phyloP scores from a whole-genome alignment of 768 basidiomycete species.

The Thelephora ganbajun region DNA sequence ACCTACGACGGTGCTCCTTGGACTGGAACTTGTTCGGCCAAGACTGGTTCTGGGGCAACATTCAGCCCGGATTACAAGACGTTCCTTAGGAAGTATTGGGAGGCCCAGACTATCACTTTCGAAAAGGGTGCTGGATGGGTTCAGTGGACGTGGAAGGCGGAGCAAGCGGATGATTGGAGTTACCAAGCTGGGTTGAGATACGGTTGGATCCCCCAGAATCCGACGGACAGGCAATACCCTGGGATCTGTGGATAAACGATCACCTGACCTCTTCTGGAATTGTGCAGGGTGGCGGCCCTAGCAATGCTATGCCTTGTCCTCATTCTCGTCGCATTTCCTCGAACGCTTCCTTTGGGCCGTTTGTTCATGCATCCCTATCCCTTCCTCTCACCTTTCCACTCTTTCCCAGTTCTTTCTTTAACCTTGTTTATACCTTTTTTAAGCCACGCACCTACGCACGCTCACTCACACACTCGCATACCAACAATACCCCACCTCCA shows the following conservation, averaged over 20 bases:
- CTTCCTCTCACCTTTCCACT: no score
- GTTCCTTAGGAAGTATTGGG: conserved; percentile 72
- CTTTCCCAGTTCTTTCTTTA: no score
- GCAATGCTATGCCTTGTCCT: no score
- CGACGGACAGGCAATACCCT: conserved; percentile 38
- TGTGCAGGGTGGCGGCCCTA: no score
- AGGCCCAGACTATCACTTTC: conserved; percentile 64
- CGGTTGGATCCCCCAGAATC: conserved; percentile 73
- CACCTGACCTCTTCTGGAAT: no score
- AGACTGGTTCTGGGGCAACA: conserved; percentile 59
- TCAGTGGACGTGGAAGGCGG: conserved; percentile 79
- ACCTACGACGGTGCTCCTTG: conserved; percentile 44
- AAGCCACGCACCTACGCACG: no score
- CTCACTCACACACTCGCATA: no score
- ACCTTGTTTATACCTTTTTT: no score
- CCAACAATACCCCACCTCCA: no score
- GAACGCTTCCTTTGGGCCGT: no score
- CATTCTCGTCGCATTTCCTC: no score
- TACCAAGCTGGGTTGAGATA: conserved; percentile 68
- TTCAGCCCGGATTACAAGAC: conserved; percentile 73
- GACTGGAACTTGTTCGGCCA: conserved; percentile 60
- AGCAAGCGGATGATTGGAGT: conserved; percentile 78
- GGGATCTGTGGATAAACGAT: conserved; percentile 37
- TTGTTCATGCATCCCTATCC: no score
- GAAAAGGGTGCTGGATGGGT: conserved; percentile 66